Evolutionary conservation across 768 basidiomycete species (phyloP), one percentile per base, ranked within the genome.

Genomic region (Tulasnella sp.): DNA sequence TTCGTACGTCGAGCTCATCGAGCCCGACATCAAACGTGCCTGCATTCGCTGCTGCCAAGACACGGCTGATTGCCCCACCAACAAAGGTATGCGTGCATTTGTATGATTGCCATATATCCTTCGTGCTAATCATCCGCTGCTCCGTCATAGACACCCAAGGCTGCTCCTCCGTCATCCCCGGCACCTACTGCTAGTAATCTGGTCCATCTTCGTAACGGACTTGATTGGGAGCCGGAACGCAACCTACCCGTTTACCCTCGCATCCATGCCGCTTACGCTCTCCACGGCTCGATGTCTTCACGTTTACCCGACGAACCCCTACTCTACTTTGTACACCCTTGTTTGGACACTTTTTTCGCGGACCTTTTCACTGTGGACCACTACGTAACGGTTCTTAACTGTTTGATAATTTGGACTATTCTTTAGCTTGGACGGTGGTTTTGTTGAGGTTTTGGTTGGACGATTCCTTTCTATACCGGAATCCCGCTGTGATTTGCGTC

Each of bases 21-120:
- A 80, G 40, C 80, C 80, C n/a, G 40, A 22, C 34, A 22, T n/a
- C 44, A 77, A 76, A 2, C 80, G 50, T 9, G 80, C 75, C 22
- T 80, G 80, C 80, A 80, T 80, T 46, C 80, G 80, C 37, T 80
- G 80, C 76, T 80, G 80, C 54, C 75, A 80, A 76, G 80, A 80
- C 44, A 50, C 28, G 28, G 58, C 31, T 40, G 80, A 80, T 54
- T 80, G 80, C 42, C 80, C 75, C 42, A 58, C 69, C 54, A 77
- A 80, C 54, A 40, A 76, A 44, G 78, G 77, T 78, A 48, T 34
- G 22, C 22, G 6, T 7, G 54, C 24, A 8, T 54, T 73, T 4
- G 18, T 22, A 24, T 73, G 40, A 28, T 76, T 28, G 11, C 24
- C 11, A 31, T 0, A 31, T 64, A 7, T 78, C 6, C 22, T 37